Evolutionary conservation across 1,139 yeast species (phyloP).

Genomic region (Pichia sp.): DNA sequence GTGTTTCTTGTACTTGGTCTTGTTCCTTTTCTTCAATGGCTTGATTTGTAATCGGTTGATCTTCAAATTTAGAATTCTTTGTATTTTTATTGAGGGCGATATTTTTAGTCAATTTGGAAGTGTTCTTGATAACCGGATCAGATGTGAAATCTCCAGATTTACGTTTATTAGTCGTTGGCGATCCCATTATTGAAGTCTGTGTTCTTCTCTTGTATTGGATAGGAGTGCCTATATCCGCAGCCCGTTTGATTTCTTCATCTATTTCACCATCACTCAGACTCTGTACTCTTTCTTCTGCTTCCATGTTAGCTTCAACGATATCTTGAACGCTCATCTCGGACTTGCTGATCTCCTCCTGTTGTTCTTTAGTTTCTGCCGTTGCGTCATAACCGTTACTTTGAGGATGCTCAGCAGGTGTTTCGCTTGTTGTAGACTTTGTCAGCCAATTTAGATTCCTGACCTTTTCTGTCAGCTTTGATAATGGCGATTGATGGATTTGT

Average conservation of each 20-base stretch:
- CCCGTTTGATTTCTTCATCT: slow-evolving; percentile 29
- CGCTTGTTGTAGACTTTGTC: neutral
- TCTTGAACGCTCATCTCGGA: neutral
- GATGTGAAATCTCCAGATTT: neutral
- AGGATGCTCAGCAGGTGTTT: too few species aligned
- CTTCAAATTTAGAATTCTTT: slow-evolving; percentile 22
- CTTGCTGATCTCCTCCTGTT: too few species aligned
- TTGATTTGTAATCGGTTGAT: slow-evolving; percentile 16
- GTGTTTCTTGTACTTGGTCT: neutral
- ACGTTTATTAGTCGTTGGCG: slow-evolving; percentile 14
- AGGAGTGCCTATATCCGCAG: slow-evolving; percentile 30
- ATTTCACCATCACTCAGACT: slow-evolving; percentile 17
- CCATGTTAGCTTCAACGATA: neutral
- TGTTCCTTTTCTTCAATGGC: slow-evolving; percentile 2
- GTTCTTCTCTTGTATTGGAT: slow-evolving; percentile 22
- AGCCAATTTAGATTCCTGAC: neutral
- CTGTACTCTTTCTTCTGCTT: slow-evolving; percentile 1
- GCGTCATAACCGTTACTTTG: too few species aligned
- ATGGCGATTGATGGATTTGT: neutral
- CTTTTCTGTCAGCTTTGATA: neutral
- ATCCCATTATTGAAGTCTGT: slow-evolving; percentile 21
- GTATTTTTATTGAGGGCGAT: slow-evolving; percentile 41
- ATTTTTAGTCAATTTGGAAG: slow-evolving; percentile 38
- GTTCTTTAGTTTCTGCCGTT: too few species aligned
- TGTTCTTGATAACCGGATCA: neutral